A percentile compares a stretch with the other conserved stretches of the same genome.
Conservation (phyloP, 371 early-diverging fungal species). For the Mucor piriformis region DNA sequence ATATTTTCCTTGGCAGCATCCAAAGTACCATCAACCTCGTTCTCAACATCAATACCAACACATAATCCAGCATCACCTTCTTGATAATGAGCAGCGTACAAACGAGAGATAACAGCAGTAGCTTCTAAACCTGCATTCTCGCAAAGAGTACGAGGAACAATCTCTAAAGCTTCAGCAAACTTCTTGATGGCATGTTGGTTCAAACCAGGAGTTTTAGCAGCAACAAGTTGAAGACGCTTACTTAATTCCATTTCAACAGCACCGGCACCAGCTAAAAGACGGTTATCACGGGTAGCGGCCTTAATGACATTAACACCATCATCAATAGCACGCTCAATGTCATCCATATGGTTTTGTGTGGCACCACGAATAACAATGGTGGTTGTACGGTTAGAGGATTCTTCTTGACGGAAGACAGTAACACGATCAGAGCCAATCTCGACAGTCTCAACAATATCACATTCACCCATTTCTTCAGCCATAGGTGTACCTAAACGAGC, state of each 20-base stretch:
- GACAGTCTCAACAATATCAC: constrained; percentile 92
- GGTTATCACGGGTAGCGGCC: constrained; percentile 87
- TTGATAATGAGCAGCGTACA: constrained; percentile 93
- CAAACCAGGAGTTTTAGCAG: constrained; percentile 90
- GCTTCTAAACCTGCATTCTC: constrained; percentile 97
- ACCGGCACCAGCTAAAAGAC: constrained; percentile 94
- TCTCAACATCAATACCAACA: constrained; percentile 85
- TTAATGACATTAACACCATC: constrained; percentile 98
- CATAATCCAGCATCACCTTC: constrained; percentile 52
- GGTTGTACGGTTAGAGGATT: constrained; percentile 80
- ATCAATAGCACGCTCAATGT: constrained; percentile 97
- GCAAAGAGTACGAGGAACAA: constrained; percentile 93
- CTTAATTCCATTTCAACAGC: constrained; percentile 95
- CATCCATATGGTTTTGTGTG: constrained; percentile 96
- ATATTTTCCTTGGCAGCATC: constrained; percentile 82
- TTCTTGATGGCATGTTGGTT: constrained; percentile 96
- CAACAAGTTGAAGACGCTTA: constrained; percentile 69
- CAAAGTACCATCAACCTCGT: constrained; percentile 73
- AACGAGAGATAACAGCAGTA: constrained; percentile 89
- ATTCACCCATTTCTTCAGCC: constrained; percentile 97
- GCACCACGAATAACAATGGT: constrained; percentile 98
- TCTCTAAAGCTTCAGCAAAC: constrained; percentile 96
- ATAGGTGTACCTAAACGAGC: constrained; percentile 93
- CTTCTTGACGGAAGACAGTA: constrained; percentile 93
- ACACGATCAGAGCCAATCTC: constrained; percentile 98